Evolutionary conservation across 2,329 filamentous ascomycete species (phyloP).

Genomic region (Zymoseptoria crescenta): DNA sequence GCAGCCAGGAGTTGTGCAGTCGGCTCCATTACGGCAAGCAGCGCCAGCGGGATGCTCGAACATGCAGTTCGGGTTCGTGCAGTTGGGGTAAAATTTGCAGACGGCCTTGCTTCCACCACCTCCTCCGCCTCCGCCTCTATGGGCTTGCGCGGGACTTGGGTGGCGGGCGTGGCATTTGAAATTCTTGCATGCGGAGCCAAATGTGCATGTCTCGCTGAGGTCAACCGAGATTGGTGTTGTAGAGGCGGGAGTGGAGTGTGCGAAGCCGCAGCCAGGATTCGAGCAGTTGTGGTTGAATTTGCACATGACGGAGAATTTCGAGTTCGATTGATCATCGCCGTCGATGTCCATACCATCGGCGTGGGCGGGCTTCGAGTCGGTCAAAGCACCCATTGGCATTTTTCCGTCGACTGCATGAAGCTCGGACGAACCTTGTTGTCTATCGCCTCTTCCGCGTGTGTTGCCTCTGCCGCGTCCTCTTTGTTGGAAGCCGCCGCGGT

Average conservation of each 20-base stretch:
- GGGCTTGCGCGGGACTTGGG: conserved; percentile 74
- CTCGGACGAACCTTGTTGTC: conserved; percentile 2
- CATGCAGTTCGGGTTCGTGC: conserved; percentile 78
- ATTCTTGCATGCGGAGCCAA: conserved; percentile 90
- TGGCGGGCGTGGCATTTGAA: conserved; percentile 86
- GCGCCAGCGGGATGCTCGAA: conserved; percentile 76
- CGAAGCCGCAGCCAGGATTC: conserved; percentile 83
- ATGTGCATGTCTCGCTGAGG: conserved; percentile 70
- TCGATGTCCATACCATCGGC: conserved; percentile 54
- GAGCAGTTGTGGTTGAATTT: conserved; percentile 84
- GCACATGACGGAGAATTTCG: conserved; percentile 62
- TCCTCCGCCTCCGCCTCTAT: conserved; percentile 75
- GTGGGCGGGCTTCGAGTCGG: conserved; percentile 16
- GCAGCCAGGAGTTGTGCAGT: conserved; percentile 74
- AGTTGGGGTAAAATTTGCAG: conserved; percentile 88
- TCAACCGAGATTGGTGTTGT: conserved; percentile 71
- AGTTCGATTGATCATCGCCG: conserved; percentile 42
- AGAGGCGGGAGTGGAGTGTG: conserved; percentile 87
- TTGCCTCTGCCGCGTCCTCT: conserved; percentile 9
- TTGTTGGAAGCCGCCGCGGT: conserved; percentile 12
- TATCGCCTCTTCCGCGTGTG: conserved; percentile 8
- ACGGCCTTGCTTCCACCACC: conserved; percentile 67
- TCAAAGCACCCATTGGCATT: conserved; percentile 15
- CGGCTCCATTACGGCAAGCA: conserved; percentile 86
- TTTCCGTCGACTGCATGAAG: conserved; percentile 18